Evolutionary conservation across 805 yeast species (phyloP), one percentile per base, ranked within the genome.

Genomic region (Yarrowia sp.): DNA sequence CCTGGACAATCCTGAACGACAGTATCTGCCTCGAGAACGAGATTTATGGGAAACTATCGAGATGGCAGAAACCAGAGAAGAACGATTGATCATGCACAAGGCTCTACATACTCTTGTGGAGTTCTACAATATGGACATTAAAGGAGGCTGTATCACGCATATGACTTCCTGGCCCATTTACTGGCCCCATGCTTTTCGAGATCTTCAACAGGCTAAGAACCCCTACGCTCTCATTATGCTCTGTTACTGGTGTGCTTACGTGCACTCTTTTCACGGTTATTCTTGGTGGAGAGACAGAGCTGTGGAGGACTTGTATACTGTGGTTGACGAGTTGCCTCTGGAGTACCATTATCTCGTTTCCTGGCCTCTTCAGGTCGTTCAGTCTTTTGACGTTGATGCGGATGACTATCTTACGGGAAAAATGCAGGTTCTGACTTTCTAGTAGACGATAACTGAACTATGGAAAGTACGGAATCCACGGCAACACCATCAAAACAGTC

Each of bases 221-320:
- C 58, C 58, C 11, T 35, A 33, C 21, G 41, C 41, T 14, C 21
- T 51, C 10, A 7, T 51, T n/a, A 21, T 51, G 32, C 17, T 51
- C 12, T 14, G 21, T 19, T 51, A 51, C 30, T 51, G 41, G 41
- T 51, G 58, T n/a, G 58, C 58, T 14, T 51, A 51, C 16, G 58
- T 51, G 10, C 58, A 51, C 16, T 17, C 30, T 7, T 51, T 51
- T 41, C 58, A 51, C 32, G 58, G 35, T 2, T 51, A 4, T 14
- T 14, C 58, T 10, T 51, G 58, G 58, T 51, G 58, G 58, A 21
- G 58, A 51, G 58, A 51, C 30, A 16, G 58, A n/a, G 58, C 58
- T 6, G 41, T 33, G 3, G 41, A 51, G 7, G 58, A 51, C 14
- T 28, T 51, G 22, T 51, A 35, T 10, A 16, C 32, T 4, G 7